Evolutionary conservation across 371 early-diverging fungal species (phyloP).

Genomic region (Basidiobolus meristosporus): DNA sequence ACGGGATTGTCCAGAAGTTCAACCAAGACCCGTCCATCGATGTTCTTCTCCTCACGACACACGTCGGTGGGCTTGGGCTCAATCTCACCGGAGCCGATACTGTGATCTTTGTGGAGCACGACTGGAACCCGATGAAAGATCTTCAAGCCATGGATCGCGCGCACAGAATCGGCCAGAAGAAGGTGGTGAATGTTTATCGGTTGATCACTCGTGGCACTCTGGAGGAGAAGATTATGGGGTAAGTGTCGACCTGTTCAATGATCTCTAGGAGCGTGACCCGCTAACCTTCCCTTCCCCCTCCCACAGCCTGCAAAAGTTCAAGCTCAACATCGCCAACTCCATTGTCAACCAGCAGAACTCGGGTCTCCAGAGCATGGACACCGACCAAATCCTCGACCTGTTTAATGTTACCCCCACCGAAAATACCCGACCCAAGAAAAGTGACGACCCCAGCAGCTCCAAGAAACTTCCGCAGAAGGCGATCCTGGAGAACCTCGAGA

Average conservation of each 20-base stretch:
- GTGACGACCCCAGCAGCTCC: constrained; percentile 15
- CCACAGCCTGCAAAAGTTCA: constrained; percentile 89
- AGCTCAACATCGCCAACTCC: constrained; percentile 94
- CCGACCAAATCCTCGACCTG: constrained; percentile 82
- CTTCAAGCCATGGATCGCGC: constrained; percentile 97
- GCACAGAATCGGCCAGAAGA: constrained; percentile 94
- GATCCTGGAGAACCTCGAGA: constrained; percentile 66
- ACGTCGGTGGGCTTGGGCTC: constrained; percentile 96
- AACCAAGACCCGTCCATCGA: constrained; percentile 93
- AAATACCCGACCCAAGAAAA: neutral
- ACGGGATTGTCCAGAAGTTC: constrained; percentile 85
- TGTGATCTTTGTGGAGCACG: constrained; percentile 99
- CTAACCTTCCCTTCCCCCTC: too few species aligned
- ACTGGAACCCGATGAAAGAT: constrained; percentile 99
- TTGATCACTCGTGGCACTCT: constrained; percentile 79
- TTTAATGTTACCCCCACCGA: constrained; percentile 30
- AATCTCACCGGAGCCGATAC: constrained; percentile 98
- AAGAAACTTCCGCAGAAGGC: too few species aligned
- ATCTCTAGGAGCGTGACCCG: too few species aligned
- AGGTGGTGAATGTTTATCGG: constrained; percentile 90
- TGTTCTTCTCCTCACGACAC: constrained; percentile 89
- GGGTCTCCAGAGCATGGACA: constrained; percentile 82
- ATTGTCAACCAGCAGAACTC: constrained; percentile 96
- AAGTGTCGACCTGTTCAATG: too few species aligned
- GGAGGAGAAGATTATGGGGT: constrained; percentile 92